Conservation (phyloP, 106 monocot genomes). For the Acorus calamus region DNA sequence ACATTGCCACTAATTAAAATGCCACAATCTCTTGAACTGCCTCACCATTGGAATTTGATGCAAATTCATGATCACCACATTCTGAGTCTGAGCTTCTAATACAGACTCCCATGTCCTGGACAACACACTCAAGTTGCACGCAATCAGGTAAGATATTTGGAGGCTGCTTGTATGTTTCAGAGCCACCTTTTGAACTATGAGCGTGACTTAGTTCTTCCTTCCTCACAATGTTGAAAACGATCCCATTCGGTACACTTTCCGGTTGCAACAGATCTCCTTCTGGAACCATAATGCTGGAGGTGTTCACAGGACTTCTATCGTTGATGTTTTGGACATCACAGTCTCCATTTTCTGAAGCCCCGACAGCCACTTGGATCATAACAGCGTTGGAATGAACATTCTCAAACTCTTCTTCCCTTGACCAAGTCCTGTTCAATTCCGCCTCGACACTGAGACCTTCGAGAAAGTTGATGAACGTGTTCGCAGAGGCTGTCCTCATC, state of each 20-base stretch:
- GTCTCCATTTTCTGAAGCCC: constrained; percentile 27
- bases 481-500: constrained; percentile 73
- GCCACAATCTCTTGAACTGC: no score
- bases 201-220: constrained; percentile 31
- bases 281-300: constrained; percentile 57
- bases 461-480: constrained; percentile 67
- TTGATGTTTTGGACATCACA: constrained; percentile 14
- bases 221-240: constrained; percentile 70
- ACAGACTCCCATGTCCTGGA: background rate
- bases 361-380: constrained; percentile 12
- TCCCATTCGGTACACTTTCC: constrained; percentile 59
- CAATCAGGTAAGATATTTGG: constrained; percentile 37
- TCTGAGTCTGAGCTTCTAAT: constrained; percentile 30
- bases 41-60: no score
- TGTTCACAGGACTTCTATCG: background rate
- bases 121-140: constrained; percentile 46
- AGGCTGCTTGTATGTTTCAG: constrained; percentile 1
- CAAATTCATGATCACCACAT: constrained; percentile 14
- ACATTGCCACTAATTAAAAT: no score
- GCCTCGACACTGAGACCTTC: constrained; percentile 44
- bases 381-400: background rate
- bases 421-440: constrained; percentile 12
- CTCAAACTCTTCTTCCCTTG: constrained; percentile 21
- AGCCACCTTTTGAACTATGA: constrained; percentile 9
- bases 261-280: constrained; percentile 85